These are phyloP conservation scores for Cryptococcus hybrid DNA, from an alignment of 1,284 basidiomycete species.

Conservation along the genomic window DNA sequence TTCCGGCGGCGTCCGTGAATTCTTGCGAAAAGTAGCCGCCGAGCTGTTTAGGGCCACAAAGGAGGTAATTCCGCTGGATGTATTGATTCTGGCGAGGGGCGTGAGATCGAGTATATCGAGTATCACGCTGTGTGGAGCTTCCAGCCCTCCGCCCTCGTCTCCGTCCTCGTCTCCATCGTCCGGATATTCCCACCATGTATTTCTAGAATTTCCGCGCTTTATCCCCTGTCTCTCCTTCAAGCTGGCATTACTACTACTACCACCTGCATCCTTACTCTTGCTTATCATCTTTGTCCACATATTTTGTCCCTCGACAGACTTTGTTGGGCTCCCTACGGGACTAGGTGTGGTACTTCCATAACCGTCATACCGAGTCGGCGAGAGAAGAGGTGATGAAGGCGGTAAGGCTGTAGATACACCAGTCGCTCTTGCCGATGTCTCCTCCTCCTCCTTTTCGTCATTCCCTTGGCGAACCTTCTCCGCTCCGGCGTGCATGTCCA, in stretches of 20 bases:
- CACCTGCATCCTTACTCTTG: neutral
- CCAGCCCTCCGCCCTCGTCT: neutral
- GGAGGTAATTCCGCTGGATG: neutral
- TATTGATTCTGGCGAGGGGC: slow-evolving; percentile 3
- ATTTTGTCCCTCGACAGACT: neutral
- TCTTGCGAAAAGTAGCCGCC: no score
- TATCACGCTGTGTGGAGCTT: neutral
- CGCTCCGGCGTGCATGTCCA: neutral
- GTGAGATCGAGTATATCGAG: neutral
- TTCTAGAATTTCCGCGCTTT: no score
- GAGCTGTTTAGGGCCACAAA: no score
- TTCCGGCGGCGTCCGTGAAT: neutral
- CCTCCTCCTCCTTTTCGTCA: neutral
- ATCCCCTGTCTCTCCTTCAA: no score
- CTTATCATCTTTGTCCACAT: neutral
- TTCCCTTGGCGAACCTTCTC: neutral
- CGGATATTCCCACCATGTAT: neutral
- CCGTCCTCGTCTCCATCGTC: neutral
- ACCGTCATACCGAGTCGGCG: slow-evolving; percentile 3
- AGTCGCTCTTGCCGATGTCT: no score
- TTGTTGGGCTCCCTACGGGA: slow-evolving; percentile 8
- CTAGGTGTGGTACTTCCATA: slow-evolving; percentile 22
- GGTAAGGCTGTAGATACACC: slow-evolving; percentile 3
- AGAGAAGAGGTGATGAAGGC: slow-evolving; percentile 17
- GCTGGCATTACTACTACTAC: no score